These are phyloP conservation scores for Elsinoe fawcettii DNA, from an alignment of 2,329 filamentous ascomycete genomes.

Conservation along the genomic window DNA sequence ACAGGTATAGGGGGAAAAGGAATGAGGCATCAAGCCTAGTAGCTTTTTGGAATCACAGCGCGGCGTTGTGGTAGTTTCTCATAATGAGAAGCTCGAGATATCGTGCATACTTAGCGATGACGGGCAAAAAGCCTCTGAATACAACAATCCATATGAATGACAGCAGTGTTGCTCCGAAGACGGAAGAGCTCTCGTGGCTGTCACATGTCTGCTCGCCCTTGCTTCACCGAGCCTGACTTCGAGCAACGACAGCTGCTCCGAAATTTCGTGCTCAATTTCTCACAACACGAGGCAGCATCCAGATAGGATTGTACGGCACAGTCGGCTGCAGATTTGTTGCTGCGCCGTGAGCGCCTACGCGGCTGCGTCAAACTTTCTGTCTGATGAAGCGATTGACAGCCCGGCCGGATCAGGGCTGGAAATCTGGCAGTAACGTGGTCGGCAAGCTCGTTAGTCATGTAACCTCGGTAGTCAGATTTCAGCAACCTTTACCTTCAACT, in stretches of 20 bases:
- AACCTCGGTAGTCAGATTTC: too few relatives aligned
- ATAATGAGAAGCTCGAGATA: neutral
- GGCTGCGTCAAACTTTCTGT: neutral
- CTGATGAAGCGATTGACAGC: too few relatives aligned
- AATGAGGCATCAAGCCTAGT: neutral
- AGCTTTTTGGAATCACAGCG: neutral
- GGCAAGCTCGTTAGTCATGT: too few relatives aligned
- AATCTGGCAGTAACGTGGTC: too few relatives aligned
- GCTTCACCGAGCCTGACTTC: neutral
- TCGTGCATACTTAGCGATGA: neutral
- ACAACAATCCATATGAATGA: neutral
- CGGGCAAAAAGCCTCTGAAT: neutral
- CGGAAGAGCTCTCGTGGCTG: too few relatives aligned
- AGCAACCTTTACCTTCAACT: too few relatives aligned
- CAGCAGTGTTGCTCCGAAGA: too few relatives aligned
- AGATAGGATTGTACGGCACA: neutral
- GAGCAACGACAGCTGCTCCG: neutral
- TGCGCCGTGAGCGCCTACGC: neutral
- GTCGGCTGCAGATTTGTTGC: too few relatives aligned
- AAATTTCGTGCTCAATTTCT: neutral
- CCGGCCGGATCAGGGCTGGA: neutral
- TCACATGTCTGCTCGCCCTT: neutral
- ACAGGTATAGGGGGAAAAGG: neutral
- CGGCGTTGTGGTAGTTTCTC: slow-evolving; percentile 3
- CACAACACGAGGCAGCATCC: too few relatives aligned